phyloP scores from a whole-genome alignment of 1,284 basidiomycete species.

The Sanguinoderma infundibulare region DNA sequence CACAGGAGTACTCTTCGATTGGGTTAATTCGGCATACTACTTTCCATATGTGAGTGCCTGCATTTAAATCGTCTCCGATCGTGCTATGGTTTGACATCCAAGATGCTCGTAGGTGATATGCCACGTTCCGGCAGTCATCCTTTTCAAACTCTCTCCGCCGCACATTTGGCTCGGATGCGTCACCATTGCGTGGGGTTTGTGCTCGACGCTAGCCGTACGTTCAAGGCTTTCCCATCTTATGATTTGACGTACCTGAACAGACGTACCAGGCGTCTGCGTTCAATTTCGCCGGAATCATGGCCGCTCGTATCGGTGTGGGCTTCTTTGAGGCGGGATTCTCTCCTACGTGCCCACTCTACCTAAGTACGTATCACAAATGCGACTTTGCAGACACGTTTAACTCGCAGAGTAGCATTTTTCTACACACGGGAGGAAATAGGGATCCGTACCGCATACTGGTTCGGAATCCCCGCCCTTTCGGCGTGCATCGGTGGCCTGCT shows the following conservation, averaged over 20 bases:
- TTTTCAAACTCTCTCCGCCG: slow-evolving; percentile 70
- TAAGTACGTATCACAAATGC: slow-evolving; percentile 49
- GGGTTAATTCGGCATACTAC: slow-evolving; percentile 77
- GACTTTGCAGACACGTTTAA: background rate
- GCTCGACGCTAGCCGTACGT: slow-evolving; percentile 70
- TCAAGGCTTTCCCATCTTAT: background rate
- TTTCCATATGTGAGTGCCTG: slow-evolving; percentile 69
- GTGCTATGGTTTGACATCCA: no score
- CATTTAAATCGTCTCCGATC: no score
- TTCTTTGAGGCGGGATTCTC: slow-evolving; percentile 77
- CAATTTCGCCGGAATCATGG: slow-evolving; percentile 59
- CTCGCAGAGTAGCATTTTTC: slow-evolving; percentile 57
- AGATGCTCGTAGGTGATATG: slow-evolving; percentile 71
- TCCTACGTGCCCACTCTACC: slow-evolving; percentile 74
- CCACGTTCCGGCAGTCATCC: slow-evolving; percentile 68
- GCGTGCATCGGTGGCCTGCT: slow-evolving; percentile 80
- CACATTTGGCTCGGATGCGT: slow-evolving; percentile 67
- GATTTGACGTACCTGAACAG: background rate
- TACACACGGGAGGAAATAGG: slow-evolving; percentile 79
- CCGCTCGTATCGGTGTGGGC: slow-evolving; percentile 65
- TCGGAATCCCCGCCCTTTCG: slow-evolving; percentile 78
- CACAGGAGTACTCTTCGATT: slow-evolving; percentile 69
- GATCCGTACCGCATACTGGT: slow-evolving; percentile 80
- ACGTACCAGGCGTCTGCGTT: slow-evolving; percentile 56
- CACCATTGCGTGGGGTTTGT: slow-evolving; percentile 72